Percentiles rank a stretch among this genome's conserved stretches.
Evolutionary conservation across 306 rosid species (phyloP).

Genomic region (Cucumis hystrix): DNA sequence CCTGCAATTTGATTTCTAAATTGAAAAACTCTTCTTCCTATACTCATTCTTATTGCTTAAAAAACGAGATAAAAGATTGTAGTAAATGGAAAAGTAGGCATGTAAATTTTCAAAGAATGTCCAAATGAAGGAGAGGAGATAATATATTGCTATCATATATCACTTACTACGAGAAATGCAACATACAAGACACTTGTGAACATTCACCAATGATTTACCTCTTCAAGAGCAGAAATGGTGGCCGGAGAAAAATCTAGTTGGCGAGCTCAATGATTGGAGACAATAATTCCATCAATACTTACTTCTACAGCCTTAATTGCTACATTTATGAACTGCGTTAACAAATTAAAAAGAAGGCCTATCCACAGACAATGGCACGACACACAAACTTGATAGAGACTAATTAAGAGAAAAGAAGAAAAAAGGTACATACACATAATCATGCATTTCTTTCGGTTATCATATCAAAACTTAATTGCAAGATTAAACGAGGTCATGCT

Average conservation of each 20-base stretch:
- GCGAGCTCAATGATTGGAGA: conserved; percentile 40
- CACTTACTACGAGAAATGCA: not conserved
- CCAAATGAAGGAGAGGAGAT: too few species aligned
- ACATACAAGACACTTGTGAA: not conserved
- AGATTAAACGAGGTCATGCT: not conserved
- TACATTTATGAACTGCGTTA: not conserved
- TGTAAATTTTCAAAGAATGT: not conserved
- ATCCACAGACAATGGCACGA: not conserved
- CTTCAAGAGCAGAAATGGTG: conserved; percentile 29
- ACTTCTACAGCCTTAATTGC: too few species aligned
- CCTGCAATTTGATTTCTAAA: too few species aligned
- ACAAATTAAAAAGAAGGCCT: not conserved
- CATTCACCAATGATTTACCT: conserved; percentile 6
- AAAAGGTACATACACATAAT: too few species aligned
- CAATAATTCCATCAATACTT: conserved; percentile 24
- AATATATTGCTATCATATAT: not conserved
- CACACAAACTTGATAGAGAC: not conserved
- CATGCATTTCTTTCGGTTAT: not conserved
- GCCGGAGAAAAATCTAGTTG: conserved; percentile 26
- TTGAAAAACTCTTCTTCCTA: too few species aligned
- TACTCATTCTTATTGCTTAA: too few species aligned
- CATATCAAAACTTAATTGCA: not conserved
- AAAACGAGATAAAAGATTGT: too few species aligned
- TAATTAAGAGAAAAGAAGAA: too few species aligned
- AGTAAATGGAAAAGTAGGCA: too few species aligned